Evolutionary conservation across 1,139 yeast species (phyloP).

Genomic region (Suhomyces bokatorum): DNA sequence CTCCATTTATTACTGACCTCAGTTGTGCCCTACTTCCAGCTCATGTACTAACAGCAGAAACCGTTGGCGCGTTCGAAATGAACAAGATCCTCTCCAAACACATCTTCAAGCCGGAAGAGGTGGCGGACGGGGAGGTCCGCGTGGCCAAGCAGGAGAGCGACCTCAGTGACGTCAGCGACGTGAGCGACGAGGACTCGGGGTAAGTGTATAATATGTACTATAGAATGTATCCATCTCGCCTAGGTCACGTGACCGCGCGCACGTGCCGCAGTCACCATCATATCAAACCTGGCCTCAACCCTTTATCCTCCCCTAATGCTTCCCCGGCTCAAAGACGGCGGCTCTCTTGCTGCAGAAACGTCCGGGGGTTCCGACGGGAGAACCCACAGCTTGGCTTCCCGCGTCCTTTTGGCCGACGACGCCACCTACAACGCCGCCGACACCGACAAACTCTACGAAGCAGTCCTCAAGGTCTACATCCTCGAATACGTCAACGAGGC

Average conservation of each 20-base stretch:
- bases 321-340: conserved; percentile 8
- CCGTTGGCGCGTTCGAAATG: conserved; percentile 66
- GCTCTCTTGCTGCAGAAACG: conserved; percentile 1
- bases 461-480: conserved; percentile 49
- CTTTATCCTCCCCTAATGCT: conserved; percentile 4
- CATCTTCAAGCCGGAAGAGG: conserved; percentile 47
- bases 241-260: background rate
- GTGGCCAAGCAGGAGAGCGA: conserved; percentile 2
- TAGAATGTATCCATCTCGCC: conserved; percentile 6
- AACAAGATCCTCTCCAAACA: conserved; percentile 61
- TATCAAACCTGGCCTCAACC: no score
- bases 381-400: conserved; percentile 28
- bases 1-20: no score
- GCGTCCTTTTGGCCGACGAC: conserved; percentile 23
- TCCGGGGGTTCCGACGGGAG: conserved; percentile 10
- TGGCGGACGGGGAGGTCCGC: conserved; percentile 6
- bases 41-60: conserved; percentile 33
- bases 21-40: no score
- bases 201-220: conserved; percentile 10
- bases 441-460: conserved; percentile 34
- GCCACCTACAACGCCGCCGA: conserved; percentile 29
- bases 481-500: conserved; percentile 61
- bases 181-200: conserved; percentile 8
- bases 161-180: conserved; percentile 5
- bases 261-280: no score